Evolutionary conservation across 331 rosid genomes (phyloP).

Genomic region (Cydonia oblonga): DNA sequence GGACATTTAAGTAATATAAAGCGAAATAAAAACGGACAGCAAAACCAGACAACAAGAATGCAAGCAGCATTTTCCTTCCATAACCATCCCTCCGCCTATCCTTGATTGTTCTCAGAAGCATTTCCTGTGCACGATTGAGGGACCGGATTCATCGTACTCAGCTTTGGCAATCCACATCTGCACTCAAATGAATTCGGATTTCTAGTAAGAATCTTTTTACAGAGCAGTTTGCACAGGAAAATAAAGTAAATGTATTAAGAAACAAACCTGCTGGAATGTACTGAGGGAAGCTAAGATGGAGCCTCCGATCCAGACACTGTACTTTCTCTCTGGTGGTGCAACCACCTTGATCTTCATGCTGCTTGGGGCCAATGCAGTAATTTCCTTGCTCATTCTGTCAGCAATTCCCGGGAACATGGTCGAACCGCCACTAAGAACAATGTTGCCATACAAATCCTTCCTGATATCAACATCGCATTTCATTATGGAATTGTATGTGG

Average conservation of each 20-base stretch:
- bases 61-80: constrained; percentile 12
- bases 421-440: constrained; percentile 38
- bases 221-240: not conserved
- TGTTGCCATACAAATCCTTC: constrained; percentile 35
- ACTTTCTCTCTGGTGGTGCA: constrained; percentile 35
- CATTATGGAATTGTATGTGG: constrained; percentile 36
- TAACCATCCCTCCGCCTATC: not conserved
- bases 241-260: not conserved
- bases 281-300: constrained; percentile 35
- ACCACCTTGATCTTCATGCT: constrained; percentile 43
- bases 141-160: constrained; percentile 34
- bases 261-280: constrained; percentile 34
- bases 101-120: constrained; percentile 22
- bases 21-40: constrained; percentile 1
- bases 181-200: constrained; percentile 5
- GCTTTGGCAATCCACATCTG: constrained; percentile 37
- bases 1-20: not conserved
- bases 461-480: constrained; percentile 38
- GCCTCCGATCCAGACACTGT: constrained; percentile 40
- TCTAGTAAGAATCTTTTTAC: not conserved
- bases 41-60: constrained; percentile 5
- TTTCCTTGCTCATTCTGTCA: constrained; percentile 39
- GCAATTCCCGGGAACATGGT: constrained; percentile 40
- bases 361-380: constrained; percentile 32
- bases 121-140: constrained; percentile 34